Evolutionary conservation across 192 early-diverging fungal species (phyloP).

Genomic region (Rhizophlyctis rosea): DNA sequence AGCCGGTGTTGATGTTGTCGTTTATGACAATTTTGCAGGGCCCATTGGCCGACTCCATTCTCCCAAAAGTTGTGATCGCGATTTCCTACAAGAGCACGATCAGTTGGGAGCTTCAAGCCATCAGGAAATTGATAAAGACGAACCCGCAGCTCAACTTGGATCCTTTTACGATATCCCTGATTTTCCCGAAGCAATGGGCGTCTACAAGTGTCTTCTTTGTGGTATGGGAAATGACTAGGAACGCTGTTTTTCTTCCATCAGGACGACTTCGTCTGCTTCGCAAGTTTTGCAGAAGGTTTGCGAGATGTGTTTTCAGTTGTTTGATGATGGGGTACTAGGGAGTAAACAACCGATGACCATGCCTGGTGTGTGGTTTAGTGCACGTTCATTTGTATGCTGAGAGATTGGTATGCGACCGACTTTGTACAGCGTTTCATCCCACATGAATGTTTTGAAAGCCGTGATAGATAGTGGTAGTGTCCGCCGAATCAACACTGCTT

Average conservation of each 20-base stretch:
- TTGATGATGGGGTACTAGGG: slow-evolving; percentile 91
- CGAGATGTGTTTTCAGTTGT: slow-evolving; percentile 71
- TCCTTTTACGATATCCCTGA: slow-evolving; percentile 88
- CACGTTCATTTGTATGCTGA: neutral
- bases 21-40: slow-evolving; percentile 74
- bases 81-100: slow-evolving; percentile 55
- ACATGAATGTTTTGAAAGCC: slow-evolving; percentile 80
- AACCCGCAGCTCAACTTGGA: slow-evolving; percentile 68
- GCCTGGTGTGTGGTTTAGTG: slow-evolving; percentile 52
- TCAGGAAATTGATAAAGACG: too few relatives aligned
- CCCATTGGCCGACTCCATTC: slow-evolving; percentile 79
- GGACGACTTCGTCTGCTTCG: slow-evolving; percentile 90
- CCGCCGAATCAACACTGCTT: slow-evolving; percentile 60
- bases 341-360: slow-evolving; percentile 96
- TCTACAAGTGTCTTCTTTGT: slow-evolving; percentile 58
- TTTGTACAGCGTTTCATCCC: slow-evolving; percentile 90
- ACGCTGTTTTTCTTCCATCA: slow-evolving; percentile 95
- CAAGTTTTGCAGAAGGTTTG: slow-evolving; percentile 76
- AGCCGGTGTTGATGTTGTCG: too few relatives aligned
- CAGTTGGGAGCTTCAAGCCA: too few relatives aligned
- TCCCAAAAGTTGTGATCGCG: slow-evolving; percentile 80
- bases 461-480: slow-evolving; percentile 67
- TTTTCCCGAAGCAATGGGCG: slow-evolving; percentile 82
- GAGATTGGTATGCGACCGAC: slow-evolving; percentile 37
- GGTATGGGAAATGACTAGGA: slow-evolving; percentile 88